phyloP scores from a whole-genome alignment of 2,329 filamentous ascomycete genomes.

The Myrmaecium sp. region DNA sequence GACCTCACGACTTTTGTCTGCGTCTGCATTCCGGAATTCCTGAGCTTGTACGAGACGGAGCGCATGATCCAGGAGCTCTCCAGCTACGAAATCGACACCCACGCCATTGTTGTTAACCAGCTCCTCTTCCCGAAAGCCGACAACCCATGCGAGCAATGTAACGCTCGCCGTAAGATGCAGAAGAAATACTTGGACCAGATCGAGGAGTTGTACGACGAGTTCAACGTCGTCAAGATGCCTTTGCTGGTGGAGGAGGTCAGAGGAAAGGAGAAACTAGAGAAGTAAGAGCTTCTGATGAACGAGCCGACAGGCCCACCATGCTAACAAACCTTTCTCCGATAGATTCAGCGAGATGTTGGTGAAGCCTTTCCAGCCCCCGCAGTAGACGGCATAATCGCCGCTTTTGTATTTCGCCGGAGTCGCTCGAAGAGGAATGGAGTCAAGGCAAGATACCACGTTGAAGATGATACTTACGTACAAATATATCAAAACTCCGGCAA shows the following conservation, averaged over 20 bases:
- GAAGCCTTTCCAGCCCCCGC: conserved; percentile 54
- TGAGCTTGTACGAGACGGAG: conserved; percentile 95
- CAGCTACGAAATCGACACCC: conserved; percentile 86
- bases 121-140: conserved; percentile 77
- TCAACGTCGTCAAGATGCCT: conserved; percentile 98
- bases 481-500: too few species aligned
- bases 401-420: too few species aligned
- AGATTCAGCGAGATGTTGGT: conserved; percentile 72
- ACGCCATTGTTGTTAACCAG: conserved; percentile 96
- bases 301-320: conserved; percentile 6
- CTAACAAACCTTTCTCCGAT: conserved; percentile 6
- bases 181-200: conserved; percentile 99
- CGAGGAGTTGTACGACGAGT: conserved; percentile 95
- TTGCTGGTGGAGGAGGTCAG: conserved; percentile 87
- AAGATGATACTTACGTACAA: too few species aligned
- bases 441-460: too few species aligned
- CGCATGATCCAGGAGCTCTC: conserved; percentile 98
- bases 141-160: conserved; percentile 87
- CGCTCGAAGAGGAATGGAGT: too few species aligned
- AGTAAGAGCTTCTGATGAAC: conserved; percentile 19
- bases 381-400: too few species aligned
- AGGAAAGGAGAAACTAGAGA: conserved; percentile 85
- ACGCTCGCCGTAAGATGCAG: conserved; percentile 91
- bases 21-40: conserved; percentile 94
- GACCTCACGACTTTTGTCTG: conserved; percentile 94